Percentiles rank a stretch among this genome's conserved stretches.
These are phyloP conservation scores for Alternaria hordeiaustralica DNA, from an alignment of 2,329 filamentous ascomycete genomes.

Conservation along the genomic window DNA sequence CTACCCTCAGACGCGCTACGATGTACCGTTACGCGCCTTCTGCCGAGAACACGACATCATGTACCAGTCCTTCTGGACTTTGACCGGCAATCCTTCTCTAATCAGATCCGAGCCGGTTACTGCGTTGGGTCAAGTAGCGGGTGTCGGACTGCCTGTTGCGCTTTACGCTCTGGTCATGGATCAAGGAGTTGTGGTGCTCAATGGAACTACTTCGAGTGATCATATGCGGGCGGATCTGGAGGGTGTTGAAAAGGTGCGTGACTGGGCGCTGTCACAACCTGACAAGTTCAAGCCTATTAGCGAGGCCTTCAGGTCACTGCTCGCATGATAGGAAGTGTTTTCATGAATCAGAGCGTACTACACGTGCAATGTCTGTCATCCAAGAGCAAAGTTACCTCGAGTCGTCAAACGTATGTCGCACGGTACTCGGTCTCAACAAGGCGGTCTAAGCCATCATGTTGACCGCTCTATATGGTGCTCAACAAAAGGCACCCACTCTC, in stretches of 20 bases:
- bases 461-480: not conserved
- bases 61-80: conserved; percentile 68
- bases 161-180: conserved; percentile 65
- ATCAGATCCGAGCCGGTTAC: conserved; percentile 57
- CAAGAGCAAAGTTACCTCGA: not conserved
- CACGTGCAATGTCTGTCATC: not conserved
- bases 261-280: conserved; percentile 55
- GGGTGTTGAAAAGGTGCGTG: conserved; percentile 50
- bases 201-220: conserved; percentile 61
- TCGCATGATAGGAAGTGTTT: not conserved
- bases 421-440: not conserved
- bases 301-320: conserved; percentile 24
- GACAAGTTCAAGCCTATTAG: conserved; percentile 55
- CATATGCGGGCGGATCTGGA: conserved; percentile 62
- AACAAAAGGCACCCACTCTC: not conserved
- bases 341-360: not conserved
- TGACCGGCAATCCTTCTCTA: conserved; percentile 64
- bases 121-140: conserved; percentile 54
- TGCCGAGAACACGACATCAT: conserved; percentile 60
- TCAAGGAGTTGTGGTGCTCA: conserved; percentile 59
- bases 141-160: conserved; percentile 56
- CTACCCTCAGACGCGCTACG: conserved; percentile 64
- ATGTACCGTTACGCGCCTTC: conserved; percentile 64
- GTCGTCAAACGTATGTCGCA: not conserved
- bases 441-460: not conserved